These are phyloP conservation scores for Kwoniella sp. DNA, from an alignment of 768 basidiomycete species.

Conservation along the genomic window DNA sequence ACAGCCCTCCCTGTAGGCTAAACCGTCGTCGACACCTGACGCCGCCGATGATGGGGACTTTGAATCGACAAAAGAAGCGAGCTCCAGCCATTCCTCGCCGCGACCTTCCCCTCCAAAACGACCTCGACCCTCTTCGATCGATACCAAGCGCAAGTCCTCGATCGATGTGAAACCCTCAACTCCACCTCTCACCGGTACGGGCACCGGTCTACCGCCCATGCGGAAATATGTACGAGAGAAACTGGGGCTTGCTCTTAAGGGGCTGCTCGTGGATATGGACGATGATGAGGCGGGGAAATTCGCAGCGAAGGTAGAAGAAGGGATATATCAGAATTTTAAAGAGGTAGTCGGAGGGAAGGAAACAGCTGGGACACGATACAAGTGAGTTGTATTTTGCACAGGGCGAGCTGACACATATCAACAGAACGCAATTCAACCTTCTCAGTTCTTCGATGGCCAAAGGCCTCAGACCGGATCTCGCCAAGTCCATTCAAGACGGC, in stretches of 20 bases:
- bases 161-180: constrained; percentile 8
- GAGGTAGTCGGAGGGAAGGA: constrained; percentile 46
- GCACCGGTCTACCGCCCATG: constrained; percentile 34
- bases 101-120: neutral
- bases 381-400: constrained; percentile 35
- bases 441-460: constrained; percentile 41
- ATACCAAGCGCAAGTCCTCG: constrained; percentile 14
- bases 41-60: constrained; percentile 10
- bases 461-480: constrained; percentile 40
- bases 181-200: neutral
- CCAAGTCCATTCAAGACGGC: constrained; percentile 29
- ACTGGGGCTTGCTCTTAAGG: constrained; percentile 9
- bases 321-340: constrained; percentile 44
- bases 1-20: neutral
- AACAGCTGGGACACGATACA: constrained; percentile 44
- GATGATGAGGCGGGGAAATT: constrained; percentile 28
- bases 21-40: neutral
- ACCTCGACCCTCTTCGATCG: constrained; percentile 3
- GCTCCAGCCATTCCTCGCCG: constrained; percentile 11
- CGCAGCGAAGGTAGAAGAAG: constrained; percentile 42
- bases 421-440: constrained; percentile 49
- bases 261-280: constrained; percentile 19
- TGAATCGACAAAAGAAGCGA: constrained; percentile 10
- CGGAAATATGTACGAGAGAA: constrained; percentile 37
- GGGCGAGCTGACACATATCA: neutral